Percentiles rank a stretch among this genome's conserved stretches.
phyloP scores from a whole-genome alignment of 208 protist genomes.

The Leishmania guyanensis region DNA sequence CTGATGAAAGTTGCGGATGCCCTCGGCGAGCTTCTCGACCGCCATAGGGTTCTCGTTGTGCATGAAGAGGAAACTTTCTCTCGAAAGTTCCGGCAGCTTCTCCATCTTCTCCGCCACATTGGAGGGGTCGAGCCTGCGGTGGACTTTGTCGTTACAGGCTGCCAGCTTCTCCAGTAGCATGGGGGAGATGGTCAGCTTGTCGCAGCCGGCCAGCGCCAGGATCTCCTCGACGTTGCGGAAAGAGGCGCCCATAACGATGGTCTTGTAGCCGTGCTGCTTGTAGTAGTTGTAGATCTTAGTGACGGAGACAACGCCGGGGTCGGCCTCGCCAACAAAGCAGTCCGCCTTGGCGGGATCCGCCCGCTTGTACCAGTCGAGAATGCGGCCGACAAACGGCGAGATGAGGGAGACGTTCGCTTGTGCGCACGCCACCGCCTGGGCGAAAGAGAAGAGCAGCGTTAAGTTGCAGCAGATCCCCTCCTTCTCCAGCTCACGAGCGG shows the following conservation, averaged over 20 bases:
- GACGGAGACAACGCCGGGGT: conserved; percentile 96
- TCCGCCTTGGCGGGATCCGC: conserved; percentile 44
- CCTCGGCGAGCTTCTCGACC: conserved; percentile 97
- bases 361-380: conserved; percentile 97
- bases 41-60: conserved; percentile 96
- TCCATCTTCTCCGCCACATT: conserved; percentile 38
- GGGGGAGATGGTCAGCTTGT: conserved; percentile 97
- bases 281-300: conserved; percentile 97
- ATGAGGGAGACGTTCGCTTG: conserved; percentile 95
- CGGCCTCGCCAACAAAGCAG: conserved; percentile 69
- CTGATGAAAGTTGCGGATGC: conserved; percentile 95
- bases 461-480: conserved; percentile 98
- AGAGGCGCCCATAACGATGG: conserved; percentile 97
- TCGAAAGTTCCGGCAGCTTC: conserved; percentile 69
- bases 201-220: conserved; percentile 94
- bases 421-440: conserved; percentile 95
- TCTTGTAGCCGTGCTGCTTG: conserved; percentile 97
- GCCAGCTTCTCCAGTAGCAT: conserved; percentile 94
- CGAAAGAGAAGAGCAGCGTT: conserved; percentile 97
- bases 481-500: conserved; percentile 91
- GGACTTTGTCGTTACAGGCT: conserved; percentile 37
- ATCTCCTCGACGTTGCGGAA: conserved; percentile 96
- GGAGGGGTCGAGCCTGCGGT: conserved; percentile 67
- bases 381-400: conserved; percentile 97
- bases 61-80: conserved; percentile 79